Evolutionary conservation across 345 rosid species (phyloP).

Genomic region (Hevea brasiliensis): DNA sequence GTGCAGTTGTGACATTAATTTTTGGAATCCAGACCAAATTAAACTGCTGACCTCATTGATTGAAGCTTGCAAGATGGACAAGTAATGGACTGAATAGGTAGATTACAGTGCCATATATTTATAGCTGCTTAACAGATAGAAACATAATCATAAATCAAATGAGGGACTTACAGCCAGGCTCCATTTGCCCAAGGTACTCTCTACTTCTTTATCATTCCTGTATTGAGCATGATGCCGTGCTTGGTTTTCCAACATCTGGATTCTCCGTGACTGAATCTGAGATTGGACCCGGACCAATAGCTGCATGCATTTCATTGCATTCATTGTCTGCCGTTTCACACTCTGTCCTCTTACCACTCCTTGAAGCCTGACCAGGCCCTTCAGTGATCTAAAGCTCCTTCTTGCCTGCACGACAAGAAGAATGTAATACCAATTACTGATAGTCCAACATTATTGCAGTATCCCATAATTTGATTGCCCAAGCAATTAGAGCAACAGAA

Average conservation of each 20-base stretch:
- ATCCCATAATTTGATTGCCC: background rate
- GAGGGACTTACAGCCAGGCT: conserved; percentile 47
- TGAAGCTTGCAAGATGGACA: background rate
- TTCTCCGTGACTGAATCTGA: conserved; percentile 92
- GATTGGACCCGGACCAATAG: conserved; percentile 86
- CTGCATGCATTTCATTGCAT: conserved; percentile 95
- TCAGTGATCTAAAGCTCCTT: conserved; percentile 84
- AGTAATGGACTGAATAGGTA: background rate
- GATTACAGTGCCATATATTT: background rate
- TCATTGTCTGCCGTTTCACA: conserved; percentile 82
- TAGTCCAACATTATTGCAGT: background rate
- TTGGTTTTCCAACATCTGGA: conserved; percentile 83
- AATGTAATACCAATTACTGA: background rate
- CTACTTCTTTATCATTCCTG: conserved; percentile 50
- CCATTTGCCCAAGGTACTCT: conserved; percentile 65
- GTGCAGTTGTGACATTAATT: background rate
- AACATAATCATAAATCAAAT: conserved; percentile 1
- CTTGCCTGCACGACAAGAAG: conserved; percentile 59
- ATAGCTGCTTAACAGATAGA: background rate
- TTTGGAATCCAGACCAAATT: background rate
- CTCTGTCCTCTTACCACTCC: conserved; percentile 89
- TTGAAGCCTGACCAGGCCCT: conserved; percentile 95
- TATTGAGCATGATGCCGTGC: conserved; percentile 56
- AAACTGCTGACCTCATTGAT: background rate
- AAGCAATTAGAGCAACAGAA: background rate